phyloP scores from a whole-genome alignment of 805 yeast species.

The Saccharomycopsis sp. region DNA sequence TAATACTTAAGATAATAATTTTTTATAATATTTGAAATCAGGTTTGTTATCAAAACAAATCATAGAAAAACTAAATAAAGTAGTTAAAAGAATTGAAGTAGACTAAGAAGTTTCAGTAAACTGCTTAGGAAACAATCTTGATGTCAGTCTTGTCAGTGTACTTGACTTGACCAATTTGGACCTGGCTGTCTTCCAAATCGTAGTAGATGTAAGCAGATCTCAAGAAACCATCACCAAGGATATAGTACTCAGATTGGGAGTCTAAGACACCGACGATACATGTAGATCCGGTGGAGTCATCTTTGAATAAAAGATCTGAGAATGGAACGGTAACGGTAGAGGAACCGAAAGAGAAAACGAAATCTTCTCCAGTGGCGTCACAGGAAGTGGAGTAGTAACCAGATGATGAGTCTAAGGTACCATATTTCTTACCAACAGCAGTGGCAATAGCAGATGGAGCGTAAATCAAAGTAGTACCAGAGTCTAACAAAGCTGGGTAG shows the following conservation, averaged over 20 bases:
- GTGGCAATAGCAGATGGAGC: constrained; percentile 35
- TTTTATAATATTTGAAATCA: neutral
- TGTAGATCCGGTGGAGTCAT: constrained; percentile 23
- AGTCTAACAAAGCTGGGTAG: constrained; percentile 43
- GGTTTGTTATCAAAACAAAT: neutral
- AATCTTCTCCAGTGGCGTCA: constrained; percentile 28
- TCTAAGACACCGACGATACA: constrained; percentile 42
- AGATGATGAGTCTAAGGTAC: constrained; percentile 31
- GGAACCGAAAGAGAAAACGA: constrained; percentile 54
- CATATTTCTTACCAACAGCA: constrained; percentile 21
- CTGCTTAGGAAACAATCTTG: constrained; percentile 23
- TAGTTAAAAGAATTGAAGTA: constrained; percentile 5
- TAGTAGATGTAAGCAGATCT: constrained; percentile 48
- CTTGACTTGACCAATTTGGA: constrained; percentile 43
- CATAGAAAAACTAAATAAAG: neutral
- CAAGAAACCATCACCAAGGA: constrained; percentile 50
- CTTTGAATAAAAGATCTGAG: constrained; percentile 26
- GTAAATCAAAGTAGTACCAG: constrained; percentile 50
- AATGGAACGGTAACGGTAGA: constrained; percentile 45
- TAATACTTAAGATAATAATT: neutral
- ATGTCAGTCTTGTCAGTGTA: constrained; percentile 24
- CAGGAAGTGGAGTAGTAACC: constrained; percentile 48
- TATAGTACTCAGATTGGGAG: constrained; percentile 32
- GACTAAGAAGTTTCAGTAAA: neutral
- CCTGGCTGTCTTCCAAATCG: constrained; percentile 40